Evolutionary conservation across 805 yeast species (phyloP).

Genomic region (Metschnikowia orientalis): DNA sequence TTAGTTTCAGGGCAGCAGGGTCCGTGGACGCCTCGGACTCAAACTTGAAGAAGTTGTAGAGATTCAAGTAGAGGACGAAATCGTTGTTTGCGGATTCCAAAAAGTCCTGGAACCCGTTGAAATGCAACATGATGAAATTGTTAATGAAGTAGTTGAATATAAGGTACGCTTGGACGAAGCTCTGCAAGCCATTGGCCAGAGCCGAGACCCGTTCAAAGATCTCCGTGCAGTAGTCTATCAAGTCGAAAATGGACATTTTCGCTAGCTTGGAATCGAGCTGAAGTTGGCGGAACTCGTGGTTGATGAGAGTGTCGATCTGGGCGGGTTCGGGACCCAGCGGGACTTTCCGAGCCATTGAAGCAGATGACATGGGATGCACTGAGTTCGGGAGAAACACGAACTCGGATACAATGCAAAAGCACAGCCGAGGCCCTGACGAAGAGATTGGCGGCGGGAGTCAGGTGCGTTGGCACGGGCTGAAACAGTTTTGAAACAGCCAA

Average conservation of each 20-base stretch:
- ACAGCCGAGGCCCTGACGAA: too few relatives aligned
- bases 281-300: constrained; percentile 33
- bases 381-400: too few relatives aligned
- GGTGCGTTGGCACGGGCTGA: too few relatives aligned
- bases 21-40: constrained; percentile 10
- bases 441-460: too few relatives aligned
- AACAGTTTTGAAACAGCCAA: too few relatives aligned
- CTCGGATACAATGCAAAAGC: too few relatives aligned
- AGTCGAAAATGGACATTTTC: constrained; percentile 35
- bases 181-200: constrained; percentile 15
- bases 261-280: constrained; percentile 30
- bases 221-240: constrained; percentile 37
- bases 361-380: too few relatives aligned
- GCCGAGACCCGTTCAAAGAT: constrained; percentile 31
- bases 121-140: constrained; percentile 39
- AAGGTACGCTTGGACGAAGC: constrained; percentile 35
- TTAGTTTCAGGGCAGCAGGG: constrained; percentile 1
- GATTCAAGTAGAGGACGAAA: constrained; percentile 39
- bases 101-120: constrained; percentile 39
- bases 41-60: constrained; percentile 37
- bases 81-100: constrained; percentile 34
- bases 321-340: too few relatives aligned
- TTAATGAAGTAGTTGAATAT: constrained; percentile 41
- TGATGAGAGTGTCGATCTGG: constrained; percentile 13
- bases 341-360: too few relatives aligned